phyloP scores from a whole-genome alignment of 495 filamentous ascomycete genomes.

The Hypoxylon crocopeplum region DNA sequence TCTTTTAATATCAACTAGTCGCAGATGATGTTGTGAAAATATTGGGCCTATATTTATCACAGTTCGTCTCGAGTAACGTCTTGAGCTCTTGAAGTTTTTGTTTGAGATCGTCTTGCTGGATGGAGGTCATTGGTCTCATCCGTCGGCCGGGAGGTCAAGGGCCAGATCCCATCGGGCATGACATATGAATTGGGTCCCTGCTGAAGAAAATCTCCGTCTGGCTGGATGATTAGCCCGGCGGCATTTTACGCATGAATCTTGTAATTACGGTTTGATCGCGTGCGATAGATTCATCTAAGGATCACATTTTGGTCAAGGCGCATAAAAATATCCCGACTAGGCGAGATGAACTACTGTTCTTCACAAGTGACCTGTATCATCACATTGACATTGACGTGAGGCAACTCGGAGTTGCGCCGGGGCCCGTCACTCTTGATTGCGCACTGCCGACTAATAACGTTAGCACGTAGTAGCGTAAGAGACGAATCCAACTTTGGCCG shows the following conservation, averaged over 20 bases:
- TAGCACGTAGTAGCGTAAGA: constrained; percentile 21
- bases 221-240: constrained; percentile 37
- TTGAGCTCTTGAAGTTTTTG: background rate
- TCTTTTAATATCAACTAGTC: constrained; percentile 22
- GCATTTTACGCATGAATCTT: constrained; percentile 43
- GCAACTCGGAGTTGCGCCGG: constrained; percentile 28
- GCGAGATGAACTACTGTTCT: constrained; percentile 33
- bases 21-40: constrained; percentile 6
- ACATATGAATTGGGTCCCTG: constrained; percentile 38
- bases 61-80: constrained; percentile 1
- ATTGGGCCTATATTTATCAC: background rate
- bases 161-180: constrained; percentile 30
- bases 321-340: constrained; percentile 41
- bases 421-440: constrained; percentile 16
- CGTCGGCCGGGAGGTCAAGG: constrained; percentile 26
- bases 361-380: constrained; percentile 16
- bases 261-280: constrained; percentile 41
- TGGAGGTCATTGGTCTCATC: constrained; percentile 8
- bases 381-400: constrained; percentile 25
- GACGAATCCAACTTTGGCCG: constrained; percentile 21
- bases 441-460: constrained; percentile 24
- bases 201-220: constrained; percentile 41
- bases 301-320: constrained; percentile 39
- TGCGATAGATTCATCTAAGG: constrained; percentile 34
- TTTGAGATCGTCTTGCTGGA: background rate